Conservation (phyloP, 345 rosid species). For the Populus alba region DNA sequence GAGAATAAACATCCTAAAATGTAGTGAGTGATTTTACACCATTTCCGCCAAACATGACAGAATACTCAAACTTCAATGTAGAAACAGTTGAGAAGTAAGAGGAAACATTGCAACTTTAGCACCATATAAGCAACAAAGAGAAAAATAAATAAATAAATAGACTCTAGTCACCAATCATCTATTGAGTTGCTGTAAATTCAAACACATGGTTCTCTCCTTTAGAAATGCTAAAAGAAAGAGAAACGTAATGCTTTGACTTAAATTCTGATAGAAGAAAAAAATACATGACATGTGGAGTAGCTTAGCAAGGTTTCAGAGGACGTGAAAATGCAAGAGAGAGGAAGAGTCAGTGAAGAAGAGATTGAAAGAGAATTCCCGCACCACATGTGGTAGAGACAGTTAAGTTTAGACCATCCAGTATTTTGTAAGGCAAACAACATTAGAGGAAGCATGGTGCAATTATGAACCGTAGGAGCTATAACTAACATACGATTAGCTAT, state of each 20-base stretch:
- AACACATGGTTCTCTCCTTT: not conserved
- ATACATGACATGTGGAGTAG: not conserved
- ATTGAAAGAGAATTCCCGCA: not conserved
- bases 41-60: not conserved
- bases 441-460: not conserved
- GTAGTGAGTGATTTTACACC: not conserved
- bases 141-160: not conserved
- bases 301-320: not conserved
- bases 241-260: not conserved
- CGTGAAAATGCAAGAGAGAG: not conserved
- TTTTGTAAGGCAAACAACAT: not conserved
- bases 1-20: not conserved
- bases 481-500: not conserved
- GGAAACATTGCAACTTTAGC: not conserved
- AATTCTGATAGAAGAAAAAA: not conserved
- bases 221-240: not conserved
- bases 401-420: not conserved
- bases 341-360: not conserved
- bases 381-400: not conserved
- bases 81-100: not conserved
- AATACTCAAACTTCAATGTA: not conserved
- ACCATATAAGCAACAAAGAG: not conserved
- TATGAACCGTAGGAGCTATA: not conserved
- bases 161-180: not conserved
- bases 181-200: not conserved